These are phyloP conservation scores for Solanum arcanum DNA, from an alignment of 257 asterid genomes.

Conservation along the genomic window DNA sequence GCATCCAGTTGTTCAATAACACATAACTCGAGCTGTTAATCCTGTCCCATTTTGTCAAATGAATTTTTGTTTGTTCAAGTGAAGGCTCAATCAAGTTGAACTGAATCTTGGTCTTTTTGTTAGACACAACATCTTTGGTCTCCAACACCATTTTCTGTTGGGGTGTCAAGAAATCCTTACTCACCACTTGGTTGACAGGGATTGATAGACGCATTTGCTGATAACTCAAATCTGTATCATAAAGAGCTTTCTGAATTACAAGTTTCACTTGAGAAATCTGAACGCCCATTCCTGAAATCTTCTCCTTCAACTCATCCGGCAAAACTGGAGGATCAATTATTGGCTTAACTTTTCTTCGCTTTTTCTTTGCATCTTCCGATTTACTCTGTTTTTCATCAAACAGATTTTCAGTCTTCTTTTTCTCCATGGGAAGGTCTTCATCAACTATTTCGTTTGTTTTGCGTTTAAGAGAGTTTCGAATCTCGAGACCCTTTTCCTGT, in stretches of 20 bases:
- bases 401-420: neutral
- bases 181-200: neutral
- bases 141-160: neutral
- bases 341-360: neutral
- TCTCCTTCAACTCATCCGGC: neutral
- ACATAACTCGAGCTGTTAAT: neutral
- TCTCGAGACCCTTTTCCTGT: neutral
- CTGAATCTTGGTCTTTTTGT: neutral
- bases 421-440: neutral
- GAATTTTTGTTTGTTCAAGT: neutral
- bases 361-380: too few relatives aligned
- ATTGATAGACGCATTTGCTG: neutral
- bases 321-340: neutral
- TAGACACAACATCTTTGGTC: neutral
- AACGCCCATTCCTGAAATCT: neutral
- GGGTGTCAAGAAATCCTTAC: neutral
- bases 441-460: neutral
- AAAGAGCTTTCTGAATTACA: neutral
- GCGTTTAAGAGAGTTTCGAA: neutral
- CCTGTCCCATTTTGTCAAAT: neutral
- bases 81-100: neutral
- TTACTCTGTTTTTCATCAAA: too few relatives aligned
- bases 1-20: neutral
- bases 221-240: neutral
- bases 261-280: neutral